These are phyloP conservation scores for Neofusicoccum kwambonambiense DNA, from an alignment of 2,329 filamentous ascomycete genomes.

Conservation along the genomic window DNA sequence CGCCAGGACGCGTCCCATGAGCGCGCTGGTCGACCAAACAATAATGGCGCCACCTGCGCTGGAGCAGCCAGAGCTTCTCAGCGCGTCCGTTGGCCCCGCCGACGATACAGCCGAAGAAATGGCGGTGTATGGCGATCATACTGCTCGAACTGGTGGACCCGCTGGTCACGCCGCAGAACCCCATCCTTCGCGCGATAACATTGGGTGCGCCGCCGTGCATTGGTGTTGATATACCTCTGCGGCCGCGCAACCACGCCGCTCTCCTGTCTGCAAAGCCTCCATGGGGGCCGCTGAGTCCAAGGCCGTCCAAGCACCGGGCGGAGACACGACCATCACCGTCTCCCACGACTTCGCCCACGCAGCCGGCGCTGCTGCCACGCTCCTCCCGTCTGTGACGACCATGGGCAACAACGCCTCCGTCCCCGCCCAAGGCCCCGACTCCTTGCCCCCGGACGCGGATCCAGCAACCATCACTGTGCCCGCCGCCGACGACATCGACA, in stretches of 20 bases:
- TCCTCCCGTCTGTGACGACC: neutral
- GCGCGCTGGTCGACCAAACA: neutral
- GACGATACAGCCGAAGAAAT: neutral
- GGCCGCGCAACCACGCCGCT: neutral
- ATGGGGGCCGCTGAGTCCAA: slow-evolving; percentile 17
- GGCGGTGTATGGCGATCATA: slow-evolving; percentile 18
- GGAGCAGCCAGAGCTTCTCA: neutral
- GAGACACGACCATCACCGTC: neutral
- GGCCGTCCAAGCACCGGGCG: neutral
- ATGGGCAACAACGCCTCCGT: slow-evolving; percentile 10
- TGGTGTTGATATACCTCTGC: slow-evolving; percentile 5
- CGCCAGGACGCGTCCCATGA: slow-evolving; percentile 12
- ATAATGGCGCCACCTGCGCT: slow-evolving; percentile 2
- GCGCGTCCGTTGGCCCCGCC: slow-evolving; percentile 3
- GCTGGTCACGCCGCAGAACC: slow-evolving; percentile 10
- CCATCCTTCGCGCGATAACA: slow-evolving; percentile 10
- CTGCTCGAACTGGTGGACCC: slow-evolving; percentile 15
- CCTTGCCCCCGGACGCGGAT: neutral
- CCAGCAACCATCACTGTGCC: neutral
- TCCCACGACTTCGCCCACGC: neutral
- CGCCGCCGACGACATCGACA: neutral
- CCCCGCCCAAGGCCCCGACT: neutral
- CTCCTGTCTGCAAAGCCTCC: neutral
- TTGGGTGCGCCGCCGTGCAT: neutral
- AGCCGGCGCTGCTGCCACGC: neutral